phyloP scores from a whole-genome alignment of 345 rosid species.

The Streptanthus diversifolius region DNA sequence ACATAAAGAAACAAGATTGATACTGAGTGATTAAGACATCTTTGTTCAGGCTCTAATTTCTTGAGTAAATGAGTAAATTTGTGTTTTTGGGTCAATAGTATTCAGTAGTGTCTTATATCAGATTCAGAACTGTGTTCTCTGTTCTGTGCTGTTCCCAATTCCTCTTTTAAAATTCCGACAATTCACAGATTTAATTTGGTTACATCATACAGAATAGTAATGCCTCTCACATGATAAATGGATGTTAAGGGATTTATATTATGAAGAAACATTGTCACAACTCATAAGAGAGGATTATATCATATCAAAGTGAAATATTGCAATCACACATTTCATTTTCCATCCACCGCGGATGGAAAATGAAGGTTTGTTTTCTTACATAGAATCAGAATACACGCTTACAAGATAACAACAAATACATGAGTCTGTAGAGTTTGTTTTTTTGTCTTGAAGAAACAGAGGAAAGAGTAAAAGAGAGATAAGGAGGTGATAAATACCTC shows the following conservation, averaged over 20 bases:
- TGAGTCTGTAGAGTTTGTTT: neutral
- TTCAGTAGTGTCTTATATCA: neutral
- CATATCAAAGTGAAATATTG: slow-evolving; percentile 23
- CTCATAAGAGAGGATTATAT: neutral
- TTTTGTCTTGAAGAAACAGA: slow-evolving; percentile 22
- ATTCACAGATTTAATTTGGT: neutral
- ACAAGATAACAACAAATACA: slow-evolving; percentile 28
- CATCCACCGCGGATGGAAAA: slow-evolving; percentile 32
- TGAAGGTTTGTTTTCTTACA: slow-evolving; percentile 30
- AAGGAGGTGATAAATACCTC: slow-evolving; percentile 36
- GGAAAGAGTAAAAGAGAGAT: slow-evolving; percentile 26
- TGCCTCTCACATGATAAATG: neutral
- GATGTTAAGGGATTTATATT: neutral
- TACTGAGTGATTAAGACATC: neutral
- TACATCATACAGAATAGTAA: neutral
- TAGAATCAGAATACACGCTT: slow-evolving; percentile 23
- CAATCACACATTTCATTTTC: slow-evolving; percentile 26
- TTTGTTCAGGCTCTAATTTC: neutral
- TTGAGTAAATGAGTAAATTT: neutral
- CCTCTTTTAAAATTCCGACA: neutral
- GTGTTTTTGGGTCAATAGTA: neutral
- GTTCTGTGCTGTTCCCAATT: neutral
- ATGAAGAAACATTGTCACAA: neutral
- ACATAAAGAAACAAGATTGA: neutral
- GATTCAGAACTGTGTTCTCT: neutral